Evolutionary conservation across 1,284 basidiomycete species (phyloP).

Genomic region (Ceratobasidium sp.): DNA sequence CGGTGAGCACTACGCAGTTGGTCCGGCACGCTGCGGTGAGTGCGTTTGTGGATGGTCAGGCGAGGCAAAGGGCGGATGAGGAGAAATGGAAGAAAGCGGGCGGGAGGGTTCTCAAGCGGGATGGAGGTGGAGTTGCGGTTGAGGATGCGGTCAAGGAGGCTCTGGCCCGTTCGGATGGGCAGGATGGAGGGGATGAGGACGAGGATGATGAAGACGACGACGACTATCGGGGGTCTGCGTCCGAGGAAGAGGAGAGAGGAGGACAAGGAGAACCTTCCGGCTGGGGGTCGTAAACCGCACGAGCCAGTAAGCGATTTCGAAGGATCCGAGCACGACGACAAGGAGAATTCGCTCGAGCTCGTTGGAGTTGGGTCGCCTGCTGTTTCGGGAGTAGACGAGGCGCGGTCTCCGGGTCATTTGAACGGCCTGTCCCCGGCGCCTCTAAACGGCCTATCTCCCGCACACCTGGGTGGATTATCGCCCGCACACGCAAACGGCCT

Average conservation of each 20-base stretch:
- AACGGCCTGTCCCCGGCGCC: slow-evolving; percentile 1
- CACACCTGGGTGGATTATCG: neutral
- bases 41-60: slow-evolving; percentile 20
- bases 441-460: slow-evolving; percentile 12
- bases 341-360: slow-evolving; percentile 35
- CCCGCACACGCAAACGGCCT: neutral
- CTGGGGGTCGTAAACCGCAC: slow-evolving; percentile 9
- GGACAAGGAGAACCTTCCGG: slow-evolving; percentile 37
- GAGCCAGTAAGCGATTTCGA: slow-evolving; percentile 25
- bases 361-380: neutral
- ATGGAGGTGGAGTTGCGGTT: slow-evolving; percentile 2
- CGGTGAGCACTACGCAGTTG: slow-evolving; percentile 16
- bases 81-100: slow-evolving; percentile 34
- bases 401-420: neutral
- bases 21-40: slow-evolving; percentile 12
- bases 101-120: neutral
- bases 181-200: slow-evolving; percentile 31
- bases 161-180: neutral
- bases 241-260: slow-evolving; percentile 36
- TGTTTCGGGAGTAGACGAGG: neutral
- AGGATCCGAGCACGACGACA: slow-evolving; percentile 33
- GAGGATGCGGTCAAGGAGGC: slow-evolving; percentile 24
- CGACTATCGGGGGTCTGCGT: slow-evolving; percentile 31
- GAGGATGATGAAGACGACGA: slow-evolving; percentile 39
- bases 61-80: slow-evolving; percentile 35